phyloP scores from a whole-genome alignment of 176 grass and related monocot species.

The Aegilops bicornis region DNA sequence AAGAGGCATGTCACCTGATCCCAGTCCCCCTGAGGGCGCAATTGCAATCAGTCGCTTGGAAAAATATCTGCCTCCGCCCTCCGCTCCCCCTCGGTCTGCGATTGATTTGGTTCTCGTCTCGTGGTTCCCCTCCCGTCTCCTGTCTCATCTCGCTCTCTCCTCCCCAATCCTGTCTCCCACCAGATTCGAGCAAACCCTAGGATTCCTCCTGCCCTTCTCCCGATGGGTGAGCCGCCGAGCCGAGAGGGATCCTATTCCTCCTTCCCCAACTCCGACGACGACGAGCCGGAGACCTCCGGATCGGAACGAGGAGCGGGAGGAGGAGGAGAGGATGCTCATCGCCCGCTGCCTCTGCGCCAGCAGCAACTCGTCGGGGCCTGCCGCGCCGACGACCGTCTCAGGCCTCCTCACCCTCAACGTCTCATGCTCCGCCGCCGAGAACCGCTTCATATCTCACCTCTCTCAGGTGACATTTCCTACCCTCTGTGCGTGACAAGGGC shows the following conservation, averaged over 20 bases:
- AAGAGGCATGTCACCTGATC: too few species aligned
- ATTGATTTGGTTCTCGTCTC: background rate
- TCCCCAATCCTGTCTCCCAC: background rate
- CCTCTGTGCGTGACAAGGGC: background rate
- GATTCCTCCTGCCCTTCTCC: background rate
- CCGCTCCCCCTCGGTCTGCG: background rate
- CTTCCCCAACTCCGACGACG: background rate
- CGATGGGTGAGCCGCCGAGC: constrained; percentile 19
- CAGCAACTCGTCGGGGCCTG: constrained; percentile 81
- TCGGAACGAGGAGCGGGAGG: background rate
- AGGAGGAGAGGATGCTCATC: background rate
- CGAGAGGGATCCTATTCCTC: constrained; percentile 1
- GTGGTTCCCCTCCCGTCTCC: background rate
- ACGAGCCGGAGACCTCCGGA: constrained; percentile 30
- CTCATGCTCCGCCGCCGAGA: constrained; percentile 55
- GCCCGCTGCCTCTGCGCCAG: constrained; percentile 51
- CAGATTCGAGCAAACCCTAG: background rate
- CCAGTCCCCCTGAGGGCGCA: background rate
- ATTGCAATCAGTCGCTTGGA: constrained; percentile 7
- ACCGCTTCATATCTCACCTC: constrained; percentile 76
- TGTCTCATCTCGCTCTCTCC: background rate
- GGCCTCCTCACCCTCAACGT: constrained; percentile 62
- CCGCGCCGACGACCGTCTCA: constrained; percentile 77
- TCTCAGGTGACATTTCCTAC: constrained; percentile 45
- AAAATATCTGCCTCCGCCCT: constrained; percentile 5